These are phyloP conservation scores for Fraxinus xanthoxyloides DNA, from an alignment of 305 asterid species.

Conservation along the genomic window DNA sequence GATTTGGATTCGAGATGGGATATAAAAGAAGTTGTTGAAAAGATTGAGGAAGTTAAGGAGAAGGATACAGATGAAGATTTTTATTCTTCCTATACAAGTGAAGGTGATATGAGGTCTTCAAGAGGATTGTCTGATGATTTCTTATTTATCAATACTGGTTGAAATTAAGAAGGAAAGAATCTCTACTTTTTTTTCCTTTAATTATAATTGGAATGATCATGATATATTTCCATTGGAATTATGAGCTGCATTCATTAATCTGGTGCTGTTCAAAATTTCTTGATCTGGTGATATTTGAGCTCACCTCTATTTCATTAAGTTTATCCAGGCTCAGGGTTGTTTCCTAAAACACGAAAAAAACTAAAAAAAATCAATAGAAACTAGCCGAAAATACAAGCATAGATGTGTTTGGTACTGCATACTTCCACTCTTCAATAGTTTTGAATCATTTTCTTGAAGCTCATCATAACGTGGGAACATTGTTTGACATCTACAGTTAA, in stretches of 20 bases:
- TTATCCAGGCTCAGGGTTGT: neutral
- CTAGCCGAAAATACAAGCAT: neutral
- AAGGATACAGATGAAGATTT: conserved; percentile 47
- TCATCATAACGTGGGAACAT: neutral
- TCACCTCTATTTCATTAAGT: neutral
- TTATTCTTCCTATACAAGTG: conserved; percentile 49
- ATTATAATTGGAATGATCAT: conserved; percentile 4
- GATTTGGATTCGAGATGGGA: conserved; percentile 61
- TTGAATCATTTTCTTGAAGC: neutral
- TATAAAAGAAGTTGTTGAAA: conserved; percentile 51
- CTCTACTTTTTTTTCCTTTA: neutral
- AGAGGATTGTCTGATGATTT: conserved; percentile 64
- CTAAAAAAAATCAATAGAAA: neutral
- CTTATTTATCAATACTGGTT: conserved; percentile 10
- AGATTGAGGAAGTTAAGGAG: conserved; percentile 54
- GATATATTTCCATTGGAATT: neutral
- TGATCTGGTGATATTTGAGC: neutral
- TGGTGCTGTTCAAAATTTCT: neutral
- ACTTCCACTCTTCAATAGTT: neutral
- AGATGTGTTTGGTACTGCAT: neutral
- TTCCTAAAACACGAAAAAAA: neutral
- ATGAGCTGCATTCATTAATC: neutral
- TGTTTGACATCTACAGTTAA: neutral
- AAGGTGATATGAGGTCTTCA: conserved; percentile 47
- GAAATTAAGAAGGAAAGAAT: neutral